phyloP scores from a whole-genome alignment of 768 basidiomycete genomes.

The Pleurotus djamor region DNA sequence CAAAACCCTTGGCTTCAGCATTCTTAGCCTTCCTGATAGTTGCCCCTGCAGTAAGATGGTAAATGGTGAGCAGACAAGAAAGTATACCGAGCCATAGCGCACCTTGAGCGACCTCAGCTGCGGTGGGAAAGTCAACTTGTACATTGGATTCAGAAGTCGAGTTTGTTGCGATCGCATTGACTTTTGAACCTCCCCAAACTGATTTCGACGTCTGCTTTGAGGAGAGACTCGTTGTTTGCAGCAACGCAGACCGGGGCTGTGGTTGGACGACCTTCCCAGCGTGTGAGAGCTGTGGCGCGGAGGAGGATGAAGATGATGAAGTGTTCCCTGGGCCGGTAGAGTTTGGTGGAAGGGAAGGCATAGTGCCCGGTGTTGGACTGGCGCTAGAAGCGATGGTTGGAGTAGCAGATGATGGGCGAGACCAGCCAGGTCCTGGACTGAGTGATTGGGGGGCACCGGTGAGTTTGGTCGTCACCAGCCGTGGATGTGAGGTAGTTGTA shows the following conservation, averaged over 20 bases:
- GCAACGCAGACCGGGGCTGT: conserved; percentile 47
- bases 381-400: conserved; percentile 43
- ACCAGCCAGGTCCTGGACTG: conserved; percentile 69
- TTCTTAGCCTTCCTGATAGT: conserved; percentile 32
- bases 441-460: conserved; percentile 65
- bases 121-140: conserved; percentile 88
- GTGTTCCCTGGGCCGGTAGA: conserved; percentile 35
- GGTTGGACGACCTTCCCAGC: conserved; percentile 67
- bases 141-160: conserved; percentile 33
- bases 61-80: conserved; percentile 15
- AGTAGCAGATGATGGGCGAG: conserved; percentile 72
- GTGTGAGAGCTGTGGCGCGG: conserved; percentile 47
- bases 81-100: conserved; percentile 19
- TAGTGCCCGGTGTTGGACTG: conserved; percentile 29
- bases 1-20: conserved; percentile 40
- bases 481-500: conserved; percentile 62
- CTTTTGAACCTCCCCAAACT: conserved; percentile 71
- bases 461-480: conserved; percentile 84
- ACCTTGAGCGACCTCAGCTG: conserved; percentile 93
- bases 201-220: conserved; percentile 38
- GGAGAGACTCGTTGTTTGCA: conserved; percentile 13
- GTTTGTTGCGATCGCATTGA: conserved; percentile 31
- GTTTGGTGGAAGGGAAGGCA: conserved; percentile 39
- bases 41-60: conserved; percentile 11
- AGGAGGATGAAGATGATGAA: conserved; percentile 28